These are phyloP conservation scores for Eutrema salsugineum DNA, from an alignment of 441 rosid genomes.

Conservation along the genomic window DNA sequence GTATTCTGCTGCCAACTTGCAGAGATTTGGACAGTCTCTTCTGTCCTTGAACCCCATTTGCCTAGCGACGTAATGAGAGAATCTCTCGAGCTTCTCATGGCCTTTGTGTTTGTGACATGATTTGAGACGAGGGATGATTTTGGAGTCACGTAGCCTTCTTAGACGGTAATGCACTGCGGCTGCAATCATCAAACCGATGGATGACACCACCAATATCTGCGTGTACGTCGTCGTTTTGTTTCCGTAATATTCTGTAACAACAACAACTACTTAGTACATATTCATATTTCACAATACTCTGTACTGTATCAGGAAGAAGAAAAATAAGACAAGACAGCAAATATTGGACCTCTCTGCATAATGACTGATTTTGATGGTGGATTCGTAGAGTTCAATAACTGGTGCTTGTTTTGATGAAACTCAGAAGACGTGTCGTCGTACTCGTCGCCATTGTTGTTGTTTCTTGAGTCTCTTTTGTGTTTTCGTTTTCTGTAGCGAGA, in stretches of 20 bases:
- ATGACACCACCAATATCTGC: conserved; percentile 64
- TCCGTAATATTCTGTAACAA: conserved; percentile 2
- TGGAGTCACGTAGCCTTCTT: conserved; percentile 46
- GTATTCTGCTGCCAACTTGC: conserved; percentile 82
- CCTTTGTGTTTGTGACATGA: conserved; percentile 37
- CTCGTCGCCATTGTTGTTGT: conserved; percentile 24
- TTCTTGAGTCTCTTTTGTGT: conserved; percentile 18
- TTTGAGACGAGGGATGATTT: conserved; percentile 57
- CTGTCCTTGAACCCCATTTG: conserved; percentile 82
- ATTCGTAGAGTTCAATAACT: not conserved
- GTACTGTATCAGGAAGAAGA: not conserved
- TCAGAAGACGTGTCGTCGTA: conserved; percentile 1
- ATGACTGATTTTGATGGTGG: conserved; percentile 7
- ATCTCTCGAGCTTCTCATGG: conserved; percentile 68
- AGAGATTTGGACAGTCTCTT: conserved; percentile 72
- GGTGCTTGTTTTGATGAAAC: conserved; percentile 3
- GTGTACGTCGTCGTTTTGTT: conserved; percentile 46
- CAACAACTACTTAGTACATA: not conserved
- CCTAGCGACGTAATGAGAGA: conserved; percentile 88
- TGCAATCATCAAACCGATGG: conserved; percentile 58
- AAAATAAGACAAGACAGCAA: not conserved
- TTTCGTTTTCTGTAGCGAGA: conserved; percentile 15
- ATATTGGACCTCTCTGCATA: conserved; percentile 29
- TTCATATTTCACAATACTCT: not conserved
- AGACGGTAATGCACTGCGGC: conserved; percentile 53